Evolutionary conservation across 2,329 filamentous ascomycete genomes (phyloP).

Genomic region (Colletotrichum shisoi): DNA sequence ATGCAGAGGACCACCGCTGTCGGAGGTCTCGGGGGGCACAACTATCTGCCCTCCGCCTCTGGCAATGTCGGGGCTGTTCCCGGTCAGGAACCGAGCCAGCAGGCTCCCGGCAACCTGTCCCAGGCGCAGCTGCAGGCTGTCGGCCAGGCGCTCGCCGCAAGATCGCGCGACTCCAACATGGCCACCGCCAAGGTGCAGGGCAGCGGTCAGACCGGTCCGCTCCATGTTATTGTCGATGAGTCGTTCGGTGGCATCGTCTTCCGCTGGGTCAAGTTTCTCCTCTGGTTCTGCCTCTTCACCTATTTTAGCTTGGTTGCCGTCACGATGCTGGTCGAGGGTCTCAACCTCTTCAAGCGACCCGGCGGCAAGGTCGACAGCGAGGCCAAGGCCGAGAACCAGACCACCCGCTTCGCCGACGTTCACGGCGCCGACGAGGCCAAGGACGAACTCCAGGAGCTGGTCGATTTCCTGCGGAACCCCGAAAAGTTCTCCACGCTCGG

Average conservation of each 20-base stretch:
- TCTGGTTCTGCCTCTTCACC: constrained; percentile 77
- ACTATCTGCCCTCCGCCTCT: constrained; percentile 32
- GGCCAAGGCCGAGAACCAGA: constrained; percentile 92
- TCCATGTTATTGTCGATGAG: constrained; percentile 96
- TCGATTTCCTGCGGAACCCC: constrained; percentile 93
- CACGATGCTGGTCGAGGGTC: constrained; percentile 81
- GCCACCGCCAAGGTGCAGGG: constrained; percentile 62
- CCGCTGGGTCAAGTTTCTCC: constrained; percentile 88
- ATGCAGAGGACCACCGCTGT: constrained; percentile 46
- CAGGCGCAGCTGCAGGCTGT: constrained; percentile 76
- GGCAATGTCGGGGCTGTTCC: constrained; percentile 43
- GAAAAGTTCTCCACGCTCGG: constrained; percentile 93
- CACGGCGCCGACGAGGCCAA: constrained; percentile 98
- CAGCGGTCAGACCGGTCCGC: constrained; percentile 77
- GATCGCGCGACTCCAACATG: constrained; percentile 71
- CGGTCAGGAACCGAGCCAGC: constrained; percentile 43
- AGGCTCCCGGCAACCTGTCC: constrained; percentile 55
- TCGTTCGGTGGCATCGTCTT: constrained; percentile 80
- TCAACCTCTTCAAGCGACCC: constrained; percentile 81
- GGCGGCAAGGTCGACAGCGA: constrained; percentile 78
- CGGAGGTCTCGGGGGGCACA: constrained; percentile 31
- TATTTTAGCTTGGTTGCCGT: constrained; percentile 83
- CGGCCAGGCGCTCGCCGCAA: constrained; percentile 81
- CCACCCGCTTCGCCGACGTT: constrained; percentile 88
- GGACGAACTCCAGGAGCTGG: constrained; percentile 94